phyloP scores from a whole-genome alignment of 179 eudicot species.

The Gypsophila paniculata region DNA sequence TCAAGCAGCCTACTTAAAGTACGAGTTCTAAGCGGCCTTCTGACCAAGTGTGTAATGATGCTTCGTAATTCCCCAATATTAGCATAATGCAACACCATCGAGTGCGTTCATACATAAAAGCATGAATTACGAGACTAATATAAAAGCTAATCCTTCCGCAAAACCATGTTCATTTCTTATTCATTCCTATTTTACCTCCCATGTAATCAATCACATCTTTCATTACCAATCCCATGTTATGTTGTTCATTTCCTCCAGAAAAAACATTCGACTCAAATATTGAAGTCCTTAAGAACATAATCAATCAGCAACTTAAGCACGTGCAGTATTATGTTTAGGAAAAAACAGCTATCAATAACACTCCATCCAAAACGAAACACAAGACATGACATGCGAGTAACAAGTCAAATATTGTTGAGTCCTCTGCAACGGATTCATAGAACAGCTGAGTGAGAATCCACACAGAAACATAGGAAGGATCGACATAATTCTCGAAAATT shows the following conservation, averaged over 20 bases:
- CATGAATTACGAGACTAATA: not conserved
- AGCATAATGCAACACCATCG: not conserved
- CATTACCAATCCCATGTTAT: not conserved
- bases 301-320: not conserved
- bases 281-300: not conserved
- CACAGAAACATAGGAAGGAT: too few relatives aligned
- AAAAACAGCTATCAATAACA: not conserved
- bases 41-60: not conserved
- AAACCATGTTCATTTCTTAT: constrained; percentile 2
- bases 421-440: too few relatives aligned
- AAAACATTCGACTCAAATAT: not conserved
- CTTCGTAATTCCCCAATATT: not conserved
- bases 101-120: not conserved
- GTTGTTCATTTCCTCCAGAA: not conserved
- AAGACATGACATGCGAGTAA: too few relatives aligned
- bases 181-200: too few relatives aligned
- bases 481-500: not conserved
- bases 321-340: not conserved
- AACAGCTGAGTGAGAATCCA: too few relatives aligned
- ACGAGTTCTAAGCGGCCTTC: not conserved
- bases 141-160: not conserved
- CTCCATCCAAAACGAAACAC: too few relatives aligned
- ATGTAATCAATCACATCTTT: too few relatives aligned
- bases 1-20: not conserved
- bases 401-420: too few relatives aligned